phyloP scores from a whole-genome alignment of 495 filamentous ascomycete genomes.

The Aeminium ludgeri region DNA sequence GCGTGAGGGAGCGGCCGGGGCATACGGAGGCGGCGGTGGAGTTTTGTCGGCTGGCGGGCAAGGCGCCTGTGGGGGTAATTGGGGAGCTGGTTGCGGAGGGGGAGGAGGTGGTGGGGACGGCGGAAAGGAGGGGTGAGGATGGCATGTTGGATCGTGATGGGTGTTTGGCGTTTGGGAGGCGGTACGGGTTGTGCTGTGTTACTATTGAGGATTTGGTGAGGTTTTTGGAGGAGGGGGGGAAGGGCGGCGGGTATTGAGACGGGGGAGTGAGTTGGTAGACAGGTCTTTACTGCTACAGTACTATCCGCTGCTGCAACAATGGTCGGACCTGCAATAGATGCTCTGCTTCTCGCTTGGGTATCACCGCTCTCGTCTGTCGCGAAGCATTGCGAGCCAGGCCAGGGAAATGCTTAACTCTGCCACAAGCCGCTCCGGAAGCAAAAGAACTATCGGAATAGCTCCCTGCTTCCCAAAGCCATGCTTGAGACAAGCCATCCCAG shows the following conservation, averaged over 20 bases:
- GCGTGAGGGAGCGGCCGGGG: conserved; percentile 58
- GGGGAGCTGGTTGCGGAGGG: conserved; percentile 36
- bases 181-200: conserved; percentile 81
- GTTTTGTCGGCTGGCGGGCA: conserved; percentile 25
- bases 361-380: too few relatives aligned
- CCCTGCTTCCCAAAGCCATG: too few relatives aligned
- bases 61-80: conserved; percentile 56
- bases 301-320: too few relatives aligned
- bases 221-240: conserved; percentile 51
- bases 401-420: too few relatives aligned
- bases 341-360: too few relatives aligned
- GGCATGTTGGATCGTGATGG: conserved; percentile 89
- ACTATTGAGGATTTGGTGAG: conserved; percentile 81
- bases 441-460: too few relatives aligned
- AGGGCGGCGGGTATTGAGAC: conserved; percentile 12
- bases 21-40: conserved; percentile 75
- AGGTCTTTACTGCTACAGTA: too few relatives aligned
- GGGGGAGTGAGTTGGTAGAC: conserved; percentile 3
- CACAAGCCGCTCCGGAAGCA: too few relatives aligned
- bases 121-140: conserved; percentile 40
- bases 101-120: conserved; percentile 30
- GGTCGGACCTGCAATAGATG: too few relatives aligned
- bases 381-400: too few relatives aligned
- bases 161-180: conserved; percentile 72
- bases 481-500: too few relatives aligned